Base-by-base conservation (phyloP, 768 basidiomycete species). In the Tephrocybe sp. region DNA sequence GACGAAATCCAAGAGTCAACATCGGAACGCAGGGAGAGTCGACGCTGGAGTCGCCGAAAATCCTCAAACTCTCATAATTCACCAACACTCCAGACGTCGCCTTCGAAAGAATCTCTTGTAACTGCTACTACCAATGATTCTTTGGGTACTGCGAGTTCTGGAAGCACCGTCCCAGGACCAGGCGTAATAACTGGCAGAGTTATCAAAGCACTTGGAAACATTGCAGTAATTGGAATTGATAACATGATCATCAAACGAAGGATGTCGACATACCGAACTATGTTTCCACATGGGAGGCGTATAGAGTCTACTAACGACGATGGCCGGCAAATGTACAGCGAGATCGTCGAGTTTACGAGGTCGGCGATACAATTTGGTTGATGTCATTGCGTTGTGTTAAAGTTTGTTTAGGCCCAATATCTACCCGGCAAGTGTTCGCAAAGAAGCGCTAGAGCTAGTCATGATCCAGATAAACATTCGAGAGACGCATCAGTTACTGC, bases 271-370 rank as follows among this genome's bases (percentile, higher is more conserved):
- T 53, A 49, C 40, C 42, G 42, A 37, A 48, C n/a, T 12, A 39
- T 53, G 1, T 53, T 53, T n/a, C 47, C 44, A 16, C 47, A 54
- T 49, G 52, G 47, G 3, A 30, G 47, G 5, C 18, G 18, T 18
- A 27, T 46, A 12, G 53, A 46, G 15, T 23, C 37, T 19, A 42
- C 25, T 1, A 48, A 42, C 15, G 33, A 49, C 23, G 44, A 53
- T 37, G 48, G 44, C 4, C 23, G 13, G 4, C 38, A 38, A 33
- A 54, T 54, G 44, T 49, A 49, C 31, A 37, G 53, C 8, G 48
- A 49, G 31, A 42, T 49, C 11, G 38, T 49, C 19, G 53, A 54
- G 23, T 54, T 54, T 24, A 46, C 44, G 3, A 49, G 44, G 53
- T 42, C 33, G 15, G 27, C 19, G n/a, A 8, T 18, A 4, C 10